Evolutionary conservation across 2,329 filamentous ascomycete species (phyloP).

Genomic region (Arthrobotrys musiformis): DNA sequence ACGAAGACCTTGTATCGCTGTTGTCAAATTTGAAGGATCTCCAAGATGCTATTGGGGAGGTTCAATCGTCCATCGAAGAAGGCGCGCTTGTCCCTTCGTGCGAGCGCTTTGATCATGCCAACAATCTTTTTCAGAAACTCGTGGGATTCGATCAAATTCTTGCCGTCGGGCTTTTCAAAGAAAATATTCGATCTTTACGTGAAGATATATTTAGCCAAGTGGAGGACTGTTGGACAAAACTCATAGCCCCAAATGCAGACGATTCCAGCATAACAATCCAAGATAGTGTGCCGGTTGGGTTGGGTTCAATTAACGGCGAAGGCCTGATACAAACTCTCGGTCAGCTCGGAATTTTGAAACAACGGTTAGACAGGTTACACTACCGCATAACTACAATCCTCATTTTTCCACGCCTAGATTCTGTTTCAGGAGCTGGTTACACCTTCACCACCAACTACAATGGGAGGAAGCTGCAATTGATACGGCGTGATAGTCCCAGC

Average conservation of each 20-base stretch:
- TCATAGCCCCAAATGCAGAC: constrained; percentile 73
- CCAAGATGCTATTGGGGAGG: constrained; percentile 55
- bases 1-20: constrained; percentile 56
- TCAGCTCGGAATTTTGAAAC: constrained; percentile 69
- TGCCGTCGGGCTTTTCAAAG: constrained; percentile 58
- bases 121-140: constrained; percentile 55
- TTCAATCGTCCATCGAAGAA: constrained; percentile 28
- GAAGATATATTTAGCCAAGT: constrained; percentile 62
- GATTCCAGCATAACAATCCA: constrained; percentile 70
- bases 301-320: constrained; percentile 70
- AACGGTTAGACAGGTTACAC: constrained; percentile 58
- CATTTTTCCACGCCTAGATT: constrained; percentile 57
- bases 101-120: constrained; percentile 46
- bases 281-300: constrained; percentile 65
- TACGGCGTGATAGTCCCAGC: constrained; percentile 31
- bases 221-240: constrained; percentile 75
- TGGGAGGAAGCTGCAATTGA: constrained; percentile 33
- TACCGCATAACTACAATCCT: constrained; percentile 57
- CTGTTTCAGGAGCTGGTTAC: constrained; percentile 41
- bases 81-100: constrained; percentile 55
- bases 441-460: constrained; percentile 61
- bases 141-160: constrained; percentile 54
- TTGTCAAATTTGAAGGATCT: constrained; percentile 57
- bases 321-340: constrained; percentile 72
- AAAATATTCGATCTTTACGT: constrained; percentile 55